Evolutionary conservation across 192 early-diverging fungal genomes (phyloP).

Genomic region (Phycomyces nitens): DNA sequence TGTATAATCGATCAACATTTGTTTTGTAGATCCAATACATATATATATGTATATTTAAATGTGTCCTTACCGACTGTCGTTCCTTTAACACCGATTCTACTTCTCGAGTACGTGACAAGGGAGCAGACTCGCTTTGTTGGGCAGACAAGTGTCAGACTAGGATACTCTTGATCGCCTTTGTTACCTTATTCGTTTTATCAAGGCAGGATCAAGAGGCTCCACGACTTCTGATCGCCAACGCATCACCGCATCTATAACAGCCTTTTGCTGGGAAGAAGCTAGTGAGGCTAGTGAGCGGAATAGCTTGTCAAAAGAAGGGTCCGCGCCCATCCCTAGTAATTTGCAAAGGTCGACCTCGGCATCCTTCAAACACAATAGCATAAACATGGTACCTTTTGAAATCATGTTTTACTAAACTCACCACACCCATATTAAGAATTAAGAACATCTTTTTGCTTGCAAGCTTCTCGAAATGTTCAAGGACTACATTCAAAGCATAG

Average conservation of each 20-base stretch:
- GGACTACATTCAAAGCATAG: constrained; percentile 53
- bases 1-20: constrained; percentile 3
- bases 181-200: constrained; percentile 34
- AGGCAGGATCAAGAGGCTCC: constrained; percentile 38
- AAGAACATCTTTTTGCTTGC: constrained; percentile 53
- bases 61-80: constrained; percentile 51
- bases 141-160: neutral
- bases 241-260: constrained; percentile 78
- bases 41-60: too few species aligned
- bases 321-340: constrained; percentile 60
- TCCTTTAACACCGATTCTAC: constrained; percentile 56
- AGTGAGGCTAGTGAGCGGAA: constrained; percentile 74
- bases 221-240: constrained; percentile 70
- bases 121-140: constrained; percentile 26
- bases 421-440: constrained; percentile 38
- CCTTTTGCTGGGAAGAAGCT: constrained; percentile 79
- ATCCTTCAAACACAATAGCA: constrained; percentile 44
- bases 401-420: constrained; percentile 15
- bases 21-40: too few species aligned
- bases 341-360: constrained; percentile 58
- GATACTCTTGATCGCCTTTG: neutral
- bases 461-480: constrained; percentile 55
- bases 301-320: constrained; percentile 79
- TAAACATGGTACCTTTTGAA: constrained; percentile 7
- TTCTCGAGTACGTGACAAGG: constrained; percentile 41